These are phyloP conservation scores for Tuber aestivum DNA, from an alignment of 495 filamentous ascomycete species.

Conservation along the genomic window DNA sequence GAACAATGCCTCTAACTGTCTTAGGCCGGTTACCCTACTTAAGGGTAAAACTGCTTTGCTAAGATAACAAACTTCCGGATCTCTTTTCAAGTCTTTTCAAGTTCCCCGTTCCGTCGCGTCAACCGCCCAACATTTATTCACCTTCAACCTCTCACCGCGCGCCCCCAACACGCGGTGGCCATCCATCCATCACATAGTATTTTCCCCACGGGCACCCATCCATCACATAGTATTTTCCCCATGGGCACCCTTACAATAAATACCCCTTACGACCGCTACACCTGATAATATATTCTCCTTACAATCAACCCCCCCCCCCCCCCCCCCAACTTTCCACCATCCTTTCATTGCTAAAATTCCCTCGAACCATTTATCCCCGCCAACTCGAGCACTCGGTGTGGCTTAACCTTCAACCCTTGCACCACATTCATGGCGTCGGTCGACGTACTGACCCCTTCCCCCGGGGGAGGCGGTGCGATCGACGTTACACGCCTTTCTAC, in stretches of 20 bases:
- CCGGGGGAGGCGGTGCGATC: conserved; percentile 25
- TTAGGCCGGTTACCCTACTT: not conserved
- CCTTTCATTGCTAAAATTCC: not conserved
- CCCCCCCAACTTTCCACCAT: not conserved
- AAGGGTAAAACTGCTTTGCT: not conserved
- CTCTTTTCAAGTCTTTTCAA: too few species aligned
- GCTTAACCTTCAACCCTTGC: not conserved
- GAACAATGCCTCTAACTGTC: not conserved
- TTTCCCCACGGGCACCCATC: not conserved
- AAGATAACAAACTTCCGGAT: not conserved
- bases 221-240: not conserved
- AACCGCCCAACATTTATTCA: not conserved
- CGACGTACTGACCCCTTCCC: conserved; percentile 38
- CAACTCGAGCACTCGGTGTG: not conserved
- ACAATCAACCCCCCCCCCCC: not conserved
- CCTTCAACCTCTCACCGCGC: not conserved
- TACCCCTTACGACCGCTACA: not conserved
- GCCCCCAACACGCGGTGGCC: not conserved
- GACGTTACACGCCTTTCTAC: conserved; percentile 39
- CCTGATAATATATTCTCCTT: not conserved
- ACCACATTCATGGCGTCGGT: conserved; percentile 35
- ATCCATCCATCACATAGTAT: not conserved
- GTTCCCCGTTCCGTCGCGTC: not conserved
- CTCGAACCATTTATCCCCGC: not conserved
- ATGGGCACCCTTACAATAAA: not conserved